Conservation (phyloP, 2,329 filamentous ascomycete species). For the Kalaharituber pfeilii region DNA sequence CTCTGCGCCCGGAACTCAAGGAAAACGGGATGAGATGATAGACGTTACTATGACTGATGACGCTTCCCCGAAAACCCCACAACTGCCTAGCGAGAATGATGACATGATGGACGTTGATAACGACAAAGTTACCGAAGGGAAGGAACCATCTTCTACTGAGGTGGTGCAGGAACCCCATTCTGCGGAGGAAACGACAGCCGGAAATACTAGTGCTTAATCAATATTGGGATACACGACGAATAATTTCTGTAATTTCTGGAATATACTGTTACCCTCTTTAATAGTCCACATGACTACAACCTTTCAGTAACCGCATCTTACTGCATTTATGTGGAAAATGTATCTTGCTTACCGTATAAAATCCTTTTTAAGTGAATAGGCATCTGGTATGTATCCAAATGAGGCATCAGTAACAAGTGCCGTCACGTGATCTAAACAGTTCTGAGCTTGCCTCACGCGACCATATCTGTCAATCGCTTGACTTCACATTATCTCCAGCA, state of each 20-base stretch:
- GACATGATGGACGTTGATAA: not conserved
- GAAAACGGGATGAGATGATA: not conserved
- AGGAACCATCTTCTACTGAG: not conserved
- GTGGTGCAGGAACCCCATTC: too few species aligned
- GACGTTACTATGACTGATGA: not conserved
- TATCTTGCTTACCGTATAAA: too few species aligned
- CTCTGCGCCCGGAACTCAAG: not conserved
- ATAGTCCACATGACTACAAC: not conserved
- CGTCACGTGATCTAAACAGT: too few species aligned
- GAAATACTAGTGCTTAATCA: not conserved
- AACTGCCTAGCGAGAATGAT: not conserved
- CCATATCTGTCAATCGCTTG: too few species aligned
- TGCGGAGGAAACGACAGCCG: too few species aligned
- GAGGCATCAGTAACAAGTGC: too few species aligned
- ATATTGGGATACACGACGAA: not conserved
- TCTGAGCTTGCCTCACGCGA: too few species aligned
- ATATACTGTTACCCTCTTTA: not conserved
- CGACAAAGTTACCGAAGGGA: slow-evolving; percentile 1
- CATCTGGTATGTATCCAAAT: too few species aligned
- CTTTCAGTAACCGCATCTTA: not conserved
- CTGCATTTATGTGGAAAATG: too few species aligned
- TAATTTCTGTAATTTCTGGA: not conserved
- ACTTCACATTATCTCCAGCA: too few species aligned
- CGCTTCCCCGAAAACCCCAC: not conserved
- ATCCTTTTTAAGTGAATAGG: too few species aligned